Percentiles rank a stretch among this genome's conserved stretches.
phyloP scores from a whole-genome alignment of 23 red algal genomes.

The Rhodosorus marinus region DNA sequence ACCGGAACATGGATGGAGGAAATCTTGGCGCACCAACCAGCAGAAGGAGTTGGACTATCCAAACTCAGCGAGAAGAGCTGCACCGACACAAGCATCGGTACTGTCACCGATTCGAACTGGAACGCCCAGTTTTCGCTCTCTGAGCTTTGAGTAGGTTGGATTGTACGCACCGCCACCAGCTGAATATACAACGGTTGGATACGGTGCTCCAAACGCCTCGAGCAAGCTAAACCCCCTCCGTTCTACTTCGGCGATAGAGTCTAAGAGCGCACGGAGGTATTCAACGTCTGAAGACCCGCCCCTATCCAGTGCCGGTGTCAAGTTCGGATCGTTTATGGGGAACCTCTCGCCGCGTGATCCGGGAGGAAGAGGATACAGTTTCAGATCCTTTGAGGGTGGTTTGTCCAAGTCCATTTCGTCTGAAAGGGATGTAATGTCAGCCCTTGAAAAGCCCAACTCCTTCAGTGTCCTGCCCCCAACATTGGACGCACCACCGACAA shows the following conservation, averaged over 20 bases:
- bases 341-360: background rate
- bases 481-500: background rate
- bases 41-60: no score
- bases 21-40: no score
- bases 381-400: background rate
- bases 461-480: background rate
- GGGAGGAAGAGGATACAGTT: background rate
- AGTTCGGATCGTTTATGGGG: background rate
- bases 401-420: background rate
- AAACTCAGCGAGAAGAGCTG: background rate
- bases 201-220: background rate
- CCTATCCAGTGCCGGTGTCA: background rate
- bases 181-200: background rate
- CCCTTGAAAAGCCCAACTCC: background rate
- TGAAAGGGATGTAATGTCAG: background rate
- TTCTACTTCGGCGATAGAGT: background rate
- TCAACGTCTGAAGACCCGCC: background rate
- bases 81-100: background rate
- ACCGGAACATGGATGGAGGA: no score
- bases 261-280: background rate
- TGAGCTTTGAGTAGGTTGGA: background rate
- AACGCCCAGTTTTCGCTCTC: background rate
- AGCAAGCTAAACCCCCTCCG: background rate
- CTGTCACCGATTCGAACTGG: background rate
- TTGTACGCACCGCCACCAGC: background rate